phyloP scores from a whole-genome alignment of 345 rosid species.

The Streptanthus diversifolius region DNA sequence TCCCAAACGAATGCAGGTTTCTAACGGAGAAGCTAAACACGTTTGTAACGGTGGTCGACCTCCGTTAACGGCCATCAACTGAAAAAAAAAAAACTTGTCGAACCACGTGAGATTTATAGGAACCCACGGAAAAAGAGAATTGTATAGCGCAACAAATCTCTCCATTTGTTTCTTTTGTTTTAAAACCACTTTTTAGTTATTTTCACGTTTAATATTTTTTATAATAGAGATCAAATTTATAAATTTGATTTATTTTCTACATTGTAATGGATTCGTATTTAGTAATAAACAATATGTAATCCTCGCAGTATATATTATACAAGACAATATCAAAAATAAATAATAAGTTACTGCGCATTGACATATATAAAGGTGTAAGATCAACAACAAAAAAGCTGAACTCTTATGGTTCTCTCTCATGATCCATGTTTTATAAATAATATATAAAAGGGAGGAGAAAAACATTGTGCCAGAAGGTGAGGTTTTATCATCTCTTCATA shows the following conservation, averaged over 20 bases:
- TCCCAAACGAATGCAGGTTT: slow-evolving; percentile 41
- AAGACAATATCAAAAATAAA: too few relatives aligned
- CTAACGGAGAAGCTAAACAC: slow-evolving; percentile 75
- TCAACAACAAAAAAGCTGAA: too few relatives aligned
- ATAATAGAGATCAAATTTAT: neutral
- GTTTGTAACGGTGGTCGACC: slow-evolving; percentile 29
- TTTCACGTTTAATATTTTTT: neutral
- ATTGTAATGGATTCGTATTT: neutral
- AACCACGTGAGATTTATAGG: slow-evolving; percentile 26
- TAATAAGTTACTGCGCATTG: too few relatives aligned
- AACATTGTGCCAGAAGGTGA: too few relatives aligned
- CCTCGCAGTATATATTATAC: too few relatives aligned
- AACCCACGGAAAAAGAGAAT: slow-evolving; percentile 14
- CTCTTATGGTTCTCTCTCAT: too few relatives aligned
- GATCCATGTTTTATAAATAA: too few relatives aligned
- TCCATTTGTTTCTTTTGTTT: neutral
- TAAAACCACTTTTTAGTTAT: neutral
- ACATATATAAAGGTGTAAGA: too few relatives aligned
- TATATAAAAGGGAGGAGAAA: too few relatives aligned
- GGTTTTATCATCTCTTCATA: too few relatives aligned
- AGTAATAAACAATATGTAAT: too few relatives aligned
- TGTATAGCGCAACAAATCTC: slow-evolving; percentile 11
- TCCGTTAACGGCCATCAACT: slow-evolving; percentile 38
- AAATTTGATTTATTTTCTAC: neutral
- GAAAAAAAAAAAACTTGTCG: neutral